Conservation (phyloP, 106 monocot genomes). For the Ottelia alismoides region DNA sequence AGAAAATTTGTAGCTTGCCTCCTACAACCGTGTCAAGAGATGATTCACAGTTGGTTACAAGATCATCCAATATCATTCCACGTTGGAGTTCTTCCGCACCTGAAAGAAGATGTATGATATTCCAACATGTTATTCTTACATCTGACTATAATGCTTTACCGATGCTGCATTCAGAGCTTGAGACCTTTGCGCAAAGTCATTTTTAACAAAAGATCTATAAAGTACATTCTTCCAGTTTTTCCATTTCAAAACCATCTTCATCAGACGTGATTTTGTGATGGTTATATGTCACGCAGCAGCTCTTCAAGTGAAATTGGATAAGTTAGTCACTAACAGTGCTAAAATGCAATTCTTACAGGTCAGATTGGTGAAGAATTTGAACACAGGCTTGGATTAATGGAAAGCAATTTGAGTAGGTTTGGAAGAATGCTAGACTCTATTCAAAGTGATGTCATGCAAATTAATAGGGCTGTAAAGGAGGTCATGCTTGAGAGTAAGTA, state of each 20-base stretch:
- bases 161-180: not conserved
- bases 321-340: too few species aligned
- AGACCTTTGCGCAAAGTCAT: not conserved
- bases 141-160: not conserved
- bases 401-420: constrained; percentile 55
- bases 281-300: too few species aligned
- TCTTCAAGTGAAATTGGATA: too few species aligned
- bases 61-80: constrained; percentile 37
- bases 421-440: constrained; percentile 61
- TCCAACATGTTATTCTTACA: not conserved
- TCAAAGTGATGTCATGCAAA: constrained; percentile 76
- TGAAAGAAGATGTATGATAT: constrained; percentile 54
- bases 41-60: constrained; percentile 63
- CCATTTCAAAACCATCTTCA: too few species aligned
- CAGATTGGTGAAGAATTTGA: constrained; percentile 74
- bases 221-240: too few species aligned
- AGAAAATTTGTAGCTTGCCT: constrained; percentile 33
- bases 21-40: constrained; percentile 33
- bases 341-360: too few species aligned
- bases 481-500: constrained; percentile 69
- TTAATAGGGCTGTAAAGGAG: constrained; percentile 71
- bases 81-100: constrained; percentile 32
- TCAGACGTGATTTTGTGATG: too few species aligned
- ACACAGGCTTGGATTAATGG: constrained; percentile 50
- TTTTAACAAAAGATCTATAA: too few species aligned